These are phyloP conservation scores for Dissoconium aciculare DNA, from an alignment of 2,329 filamentous ascomycete species.

Conservation along the genomic window DNA sequence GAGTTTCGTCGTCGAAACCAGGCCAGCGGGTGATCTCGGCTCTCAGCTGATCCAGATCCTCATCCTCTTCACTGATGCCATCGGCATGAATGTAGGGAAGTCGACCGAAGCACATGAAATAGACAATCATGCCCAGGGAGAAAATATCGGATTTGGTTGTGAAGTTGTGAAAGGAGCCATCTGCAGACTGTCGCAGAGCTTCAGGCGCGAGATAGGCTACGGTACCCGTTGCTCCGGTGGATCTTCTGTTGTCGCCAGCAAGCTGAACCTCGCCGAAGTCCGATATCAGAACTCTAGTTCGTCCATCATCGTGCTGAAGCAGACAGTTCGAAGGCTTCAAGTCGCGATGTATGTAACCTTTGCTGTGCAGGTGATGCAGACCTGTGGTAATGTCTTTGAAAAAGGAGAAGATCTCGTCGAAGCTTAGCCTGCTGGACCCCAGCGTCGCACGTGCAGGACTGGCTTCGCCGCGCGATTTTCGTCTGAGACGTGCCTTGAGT, in stretches of 20 bases:
- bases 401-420: constrained; percentile 92
- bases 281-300: constrained; percentile 72
- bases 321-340: constrained; percentile 94
- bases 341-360: constrained; percentile 91
- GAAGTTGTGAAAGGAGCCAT: constrained; percentile 75
- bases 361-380: constrained; percentile 72
- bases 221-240: constrained; percentile 84
- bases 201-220: constrained; percentile 97
- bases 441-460: constrained; percentile 44
- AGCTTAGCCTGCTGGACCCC: constrained; percentile 43
- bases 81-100: constrained; percentile 79
- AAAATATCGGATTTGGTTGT: constrained; percentile 98
- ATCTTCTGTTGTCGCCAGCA: constrained; percentile 66
- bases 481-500: constrained; percentile 72
- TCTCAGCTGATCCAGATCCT: constrained; percentile 73
- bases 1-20: constrained; percentile 49
- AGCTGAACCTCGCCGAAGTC: constrained; percentile 95
- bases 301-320: constrained; percentile 54
- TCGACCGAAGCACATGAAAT: constrained; percentile 90
- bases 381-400: constrained; percentile 93
- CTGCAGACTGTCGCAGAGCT: constrained; percentile 52
- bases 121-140: constrained; percentile 92
- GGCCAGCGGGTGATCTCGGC: constrained; percentile 77
- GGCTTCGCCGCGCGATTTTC: constrained; percentile 61
- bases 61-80: constrained; percentile 73